phyloP scores from a whole-genome alignment of 2,329 filamentous ascomycete genomes.

The Penicillium digitatum region DNA sequence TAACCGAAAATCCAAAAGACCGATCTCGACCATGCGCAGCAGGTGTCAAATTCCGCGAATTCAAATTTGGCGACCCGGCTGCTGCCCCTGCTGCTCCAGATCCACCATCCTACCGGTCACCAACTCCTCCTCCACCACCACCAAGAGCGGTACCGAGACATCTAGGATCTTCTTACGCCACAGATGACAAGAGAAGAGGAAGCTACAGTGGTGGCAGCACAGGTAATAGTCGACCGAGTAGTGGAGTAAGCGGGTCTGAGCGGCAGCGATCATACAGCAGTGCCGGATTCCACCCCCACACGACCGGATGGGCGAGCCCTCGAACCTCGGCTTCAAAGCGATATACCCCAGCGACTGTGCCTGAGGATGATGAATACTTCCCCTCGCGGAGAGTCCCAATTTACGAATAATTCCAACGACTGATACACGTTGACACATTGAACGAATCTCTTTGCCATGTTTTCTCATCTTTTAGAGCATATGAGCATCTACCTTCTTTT shows the following conservation, averaged over 20 bases:
- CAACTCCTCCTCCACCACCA: constrained; percentile 13
- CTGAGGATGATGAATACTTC: constrained; percentile 15
- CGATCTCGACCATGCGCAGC: constrained; percentile 16
- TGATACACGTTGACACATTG: neutral
- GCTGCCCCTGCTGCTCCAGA: constrained; percentile 16
- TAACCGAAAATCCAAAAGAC: constrained; percentile 3
- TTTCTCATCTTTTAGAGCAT: neutral
- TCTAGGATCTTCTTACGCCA: constrained; percentile 20
- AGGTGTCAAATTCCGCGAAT: constrained; percentile 25
- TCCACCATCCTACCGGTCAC: constrained; percentile 12
- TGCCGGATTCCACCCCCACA: constrained; percentile 12
- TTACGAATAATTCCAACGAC: constrained; percentile 16
- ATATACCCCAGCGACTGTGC: constrained; percentile 15
- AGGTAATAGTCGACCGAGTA: constrained; percentile 18
- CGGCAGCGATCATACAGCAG: constrained; percentile 23
- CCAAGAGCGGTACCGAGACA: constrained; percentile 16
- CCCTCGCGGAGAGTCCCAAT: constrained; percentile 14
- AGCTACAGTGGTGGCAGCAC: constrained; percentile 23
- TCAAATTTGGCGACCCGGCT: constrained; percentile 21
- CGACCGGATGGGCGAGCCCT: constrained; percentile 19
- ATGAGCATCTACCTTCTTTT: neutral
- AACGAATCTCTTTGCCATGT: neutral
- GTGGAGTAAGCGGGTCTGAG: constrained; percentile 25
- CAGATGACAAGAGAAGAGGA: constrained; percentile 25
- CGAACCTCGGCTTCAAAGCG: constrained; percentile 20